phyloP scores from a whole-genome alignment of 140 eudicot genomes.

The Oenanthe javanica region DNA sequence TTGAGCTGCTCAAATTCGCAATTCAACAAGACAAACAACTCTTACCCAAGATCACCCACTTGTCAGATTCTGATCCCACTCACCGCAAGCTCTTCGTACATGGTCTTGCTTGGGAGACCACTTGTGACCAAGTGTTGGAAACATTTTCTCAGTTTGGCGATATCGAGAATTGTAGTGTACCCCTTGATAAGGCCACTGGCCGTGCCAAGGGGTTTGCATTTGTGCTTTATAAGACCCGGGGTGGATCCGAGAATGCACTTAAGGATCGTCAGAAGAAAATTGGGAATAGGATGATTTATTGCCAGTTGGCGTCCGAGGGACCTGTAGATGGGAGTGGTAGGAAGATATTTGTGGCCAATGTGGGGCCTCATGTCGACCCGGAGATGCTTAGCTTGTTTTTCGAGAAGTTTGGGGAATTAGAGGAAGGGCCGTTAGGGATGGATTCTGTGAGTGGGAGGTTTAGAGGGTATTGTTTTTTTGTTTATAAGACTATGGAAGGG shows the following conservation, averaged over 20 bases:
- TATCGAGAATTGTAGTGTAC: conserved; percentile 55
- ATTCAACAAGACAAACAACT: conserved; percentile 33
- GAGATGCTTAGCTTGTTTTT: conserved; percentile 36
- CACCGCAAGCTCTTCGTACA: conserved; percentile 67
- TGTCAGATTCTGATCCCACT: conserved; percentile 62
- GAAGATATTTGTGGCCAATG: conserved; percentile 62
- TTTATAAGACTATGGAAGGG: conserved; percentile 52
- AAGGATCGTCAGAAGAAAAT: conserved; percentile 58
- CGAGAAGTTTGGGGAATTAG: conserved; percentile 64
- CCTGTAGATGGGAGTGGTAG: conserved; percentile 27
- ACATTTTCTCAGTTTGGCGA: conserved; percentile 53
- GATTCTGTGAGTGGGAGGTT: conserved; percentile 48
- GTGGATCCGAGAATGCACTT: conserved; percentile 45
- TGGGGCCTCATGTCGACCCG: conserved; percentile 38
- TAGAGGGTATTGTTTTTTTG: conserved; percentile 55
- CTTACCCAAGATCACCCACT: conserved; percentile 22
- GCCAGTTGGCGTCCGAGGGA: conserved; percentile 64
- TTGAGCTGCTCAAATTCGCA: conserved; percentile 47
- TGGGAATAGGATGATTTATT: conserved; percentile 50
- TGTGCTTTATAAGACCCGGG: conserved; percentile 47
- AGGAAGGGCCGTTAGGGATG: conserved; percentile 66
- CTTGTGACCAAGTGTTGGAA: conserved; percentile 41
- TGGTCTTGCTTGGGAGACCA: conserved; percentile 72
- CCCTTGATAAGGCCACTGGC: conserved; percentile 57
- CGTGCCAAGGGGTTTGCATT: conserved; percentile 68